Conservation (phyloP, 1,284 basidiomycete species). For the Leccinum cinnamomeum region DNA sequence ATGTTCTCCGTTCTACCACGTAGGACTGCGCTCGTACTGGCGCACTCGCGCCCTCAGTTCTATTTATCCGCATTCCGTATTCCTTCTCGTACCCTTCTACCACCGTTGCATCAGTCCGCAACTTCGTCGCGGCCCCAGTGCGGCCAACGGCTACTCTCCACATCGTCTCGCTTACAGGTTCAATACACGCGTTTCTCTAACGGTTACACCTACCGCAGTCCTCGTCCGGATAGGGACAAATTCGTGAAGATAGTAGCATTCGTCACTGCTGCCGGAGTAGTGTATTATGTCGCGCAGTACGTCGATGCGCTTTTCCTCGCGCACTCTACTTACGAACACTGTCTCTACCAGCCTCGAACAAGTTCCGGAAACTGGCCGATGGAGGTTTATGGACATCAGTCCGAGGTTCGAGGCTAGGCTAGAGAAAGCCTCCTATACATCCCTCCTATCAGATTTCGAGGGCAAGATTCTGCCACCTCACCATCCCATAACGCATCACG, state of each 20-base stretch:
- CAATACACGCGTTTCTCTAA: constrained; percentile 33
- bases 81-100: background rate
- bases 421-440: constrained; percentile 48
- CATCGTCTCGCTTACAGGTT: constrained; percentile 19
- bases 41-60: constrained; percentile 1
- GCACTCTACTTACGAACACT: background rate
- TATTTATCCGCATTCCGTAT: background rate
- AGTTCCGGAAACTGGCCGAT: constrained; percentile 80
- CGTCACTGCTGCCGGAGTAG: constrained; percentile 23
- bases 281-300: constrained; percentile 34
- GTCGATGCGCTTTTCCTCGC: constrained; percentile 7
- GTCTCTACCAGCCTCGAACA: constrained; percentile 61
- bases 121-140: constrained; percentile 1
- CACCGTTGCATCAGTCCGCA: constrained; percentile 1
- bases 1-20: constrained; percentile 14
- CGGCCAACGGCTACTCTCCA: constrained; percentile 22
- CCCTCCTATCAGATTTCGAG: constrained; percentile 57
- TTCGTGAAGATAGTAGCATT: constrained; percentile 22
- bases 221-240: constrained; percentile 11
- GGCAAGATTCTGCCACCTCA: constrained; percentile 63
- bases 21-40: constrained; percentile 5
- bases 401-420: constrained; percentile 59
- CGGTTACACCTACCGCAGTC: constrained; percentile 7
- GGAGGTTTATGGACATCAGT: constrained; percentile 81
- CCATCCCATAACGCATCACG: constrained; percentile 66